Evolutionary conservation across 1,139 yeast genomes (phyloP).

Genomic region (Suhomyces chickasaworum): DNA sequence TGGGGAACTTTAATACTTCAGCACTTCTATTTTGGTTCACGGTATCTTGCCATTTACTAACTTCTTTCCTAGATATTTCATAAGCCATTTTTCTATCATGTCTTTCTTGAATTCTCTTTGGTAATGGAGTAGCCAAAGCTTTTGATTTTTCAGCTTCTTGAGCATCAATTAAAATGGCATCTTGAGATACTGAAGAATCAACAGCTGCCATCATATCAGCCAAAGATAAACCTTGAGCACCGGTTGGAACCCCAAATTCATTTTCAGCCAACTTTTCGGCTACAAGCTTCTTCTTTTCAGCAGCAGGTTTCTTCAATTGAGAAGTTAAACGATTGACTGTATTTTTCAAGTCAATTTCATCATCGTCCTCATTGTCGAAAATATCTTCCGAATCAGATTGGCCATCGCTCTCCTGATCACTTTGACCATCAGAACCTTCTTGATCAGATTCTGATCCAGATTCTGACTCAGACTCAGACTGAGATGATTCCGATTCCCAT

Average conservation of each 20-base stretch:
- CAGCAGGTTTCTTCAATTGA: constrained; percentile 35
- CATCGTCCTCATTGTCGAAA: constrained; percentile 25
- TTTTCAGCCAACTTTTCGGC: constrained; percentile 65
- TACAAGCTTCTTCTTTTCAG: constrained; percentile 43
- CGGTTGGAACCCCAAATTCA: constrained; percentile 68
- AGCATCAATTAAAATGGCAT: constrained; percentile 53
- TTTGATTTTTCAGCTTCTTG: constrained; percentile 32
- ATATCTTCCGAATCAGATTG: constrained; percentile 19
- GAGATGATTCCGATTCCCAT: constrained; percentile 32
- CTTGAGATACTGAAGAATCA: constrained; percentile 46
- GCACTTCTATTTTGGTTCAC: constrained; percentile 80
- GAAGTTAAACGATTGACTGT: constrained; percentile 37
- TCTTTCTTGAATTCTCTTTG: constrained; percentile 81
- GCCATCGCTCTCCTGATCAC: constrained; percentile 17
- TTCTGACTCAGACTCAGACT: constrained; percentile 13
- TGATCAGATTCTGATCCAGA: constrained; percentile 19
- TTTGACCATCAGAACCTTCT: constrained; percentile 21
- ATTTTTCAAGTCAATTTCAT: constrained; percentile 36
- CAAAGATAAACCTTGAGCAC: constrained; percentile 60
- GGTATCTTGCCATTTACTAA: constrained; percentile 84
- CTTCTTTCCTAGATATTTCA: constrained; percentile 83
- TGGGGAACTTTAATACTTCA: constrained; percentile 78
- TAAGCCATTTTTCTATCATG: constrained; percentile 90
- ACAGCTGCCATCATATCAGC: constrained; percentile 75
- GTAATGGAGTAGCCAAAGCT: constrained; percentile 78